A percentile compares a stretch with the other conserved stretches of the same genome.
Conservation (phyloP, 371 early-diverging fungal species). For the Furculomyces boomerangus region DNA sequence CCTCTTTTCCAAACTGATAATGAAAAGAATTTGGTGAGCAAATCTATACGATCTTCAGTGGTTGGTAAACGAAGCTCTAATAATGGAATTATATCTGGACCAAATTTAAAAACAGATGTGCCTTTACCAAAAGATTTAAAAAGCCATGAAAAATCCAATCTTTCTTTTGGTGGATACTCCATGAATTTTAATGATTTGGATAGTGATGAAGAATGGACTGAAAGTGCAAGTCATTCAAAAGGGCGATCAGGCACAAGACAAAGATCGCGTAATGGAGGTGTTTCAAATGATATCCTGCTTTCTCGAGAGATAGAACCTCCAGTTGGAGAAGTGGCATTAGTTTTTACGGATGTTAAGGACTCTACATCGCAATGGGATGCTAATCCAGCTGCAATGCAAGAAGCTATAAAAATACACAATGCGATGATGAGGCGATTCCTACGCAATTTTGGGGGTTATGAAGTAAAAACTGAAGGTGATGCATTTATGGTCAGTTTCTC, state of each 20-base stretch:
- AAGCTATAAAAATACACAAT: conserved; percentile 80
- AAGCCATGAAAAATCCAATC: background rate
- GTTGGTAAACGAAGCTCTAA: too few species aligned
- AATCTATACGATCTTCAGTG: conserved; percentile 1
- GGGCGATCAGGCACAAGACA: background rate
- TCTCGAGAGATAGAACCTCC: conserved; percentile 75
- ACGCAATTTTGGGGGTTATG: conserved; percentile 77
- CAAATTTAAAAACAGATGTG: too few species aligned
- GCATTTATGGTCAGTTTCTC: conserved; percentile 91
- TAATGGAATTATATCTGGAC: too few species aligned
- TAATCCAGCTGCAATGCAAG: conserved; percentile 67
- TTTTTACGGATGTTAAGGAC: conserved; percentile 91
- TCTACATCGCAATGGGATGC: conserved; percentile 90
- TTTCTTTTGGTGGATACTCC: background rate
- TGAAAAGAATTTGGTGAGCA: background rate
- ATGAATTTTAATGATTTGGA: background rate
- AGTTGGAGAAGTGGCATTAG: conserved; percentile 64
- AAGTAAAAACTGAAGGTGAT: conserved; percentile 96
- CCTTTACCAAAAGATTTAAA: too few species aligned
- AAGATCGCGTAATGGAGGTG: background rate
- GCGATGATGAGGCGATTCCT: conserved; percentile 65
- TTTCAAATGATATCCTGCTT: conserved; percentile 15
- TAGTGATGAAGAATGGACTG: background rate
- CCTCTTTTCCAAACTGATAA: conserved; percentile 35
- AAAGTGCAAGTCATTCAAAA: background rate